Base-by-base conservation (phyloP, 805 yeast species). In the Zygosaccharomyces siamensis region DNA sequence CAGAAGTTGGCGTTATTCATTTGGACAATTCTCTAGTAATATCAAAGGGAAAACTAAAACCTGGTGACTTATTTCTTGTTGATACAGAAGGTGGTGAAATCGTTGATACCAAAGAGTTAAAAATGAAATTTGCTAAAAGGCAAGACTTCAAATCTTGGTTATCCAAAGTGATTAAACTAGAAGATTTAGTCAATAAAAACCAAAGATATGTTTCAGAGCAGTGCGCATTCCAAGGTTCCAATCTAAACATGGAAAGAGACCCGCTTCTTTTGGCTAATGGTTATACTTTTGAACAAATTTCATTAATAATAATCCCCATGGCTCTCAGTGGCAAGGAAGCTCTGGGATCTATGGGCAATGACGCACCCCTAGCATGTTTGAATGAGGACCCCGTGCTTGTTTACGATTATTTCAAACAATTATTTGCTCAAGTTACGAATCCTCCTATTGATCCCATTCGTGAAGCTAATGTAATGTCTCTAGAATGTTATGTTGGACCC, bases 371-470 rank as follows among this genome's bases (percentile, higher is more conserved):
- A 56, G 98, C 98, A 0, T 93, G 99, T 71, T 73, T 92, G 58
- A 84, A 96, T 33, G 92, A 87, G 65, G 95, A 89, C 70, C 98
- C 99, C 38, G 84, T 84, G 58, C 72, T 93, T 54, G 74, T 89
- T 54, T 92, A 86, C 68, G 99, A 93, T 63, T 92, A 92, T 72
- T 93, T 92, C 77, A 83, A 96, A 62, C 96, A 92, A 69, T 77
- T 92, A 63, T 92, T 92, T 72, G 99, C 99, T 18, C 99, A 92
- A 72, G 99, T 92, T 48, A 92, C 99, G 28, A 92, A 92, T 72
- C 99, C 99, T 49, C 98, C 99, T 44, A 93, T 92, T 65, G 99
- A 92, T 68, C 98, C 99, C 45, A 93, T 92, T 60, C 84, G 98
- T 69, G 99, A 92, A 73, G 84, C 84, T 51, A 87, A 92, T 59